These are phyloP conservation scores for Trametes cingulata DNA, from an alignment of 768 basidiomycete genomes.

Conservation along the genomic window DNA sequence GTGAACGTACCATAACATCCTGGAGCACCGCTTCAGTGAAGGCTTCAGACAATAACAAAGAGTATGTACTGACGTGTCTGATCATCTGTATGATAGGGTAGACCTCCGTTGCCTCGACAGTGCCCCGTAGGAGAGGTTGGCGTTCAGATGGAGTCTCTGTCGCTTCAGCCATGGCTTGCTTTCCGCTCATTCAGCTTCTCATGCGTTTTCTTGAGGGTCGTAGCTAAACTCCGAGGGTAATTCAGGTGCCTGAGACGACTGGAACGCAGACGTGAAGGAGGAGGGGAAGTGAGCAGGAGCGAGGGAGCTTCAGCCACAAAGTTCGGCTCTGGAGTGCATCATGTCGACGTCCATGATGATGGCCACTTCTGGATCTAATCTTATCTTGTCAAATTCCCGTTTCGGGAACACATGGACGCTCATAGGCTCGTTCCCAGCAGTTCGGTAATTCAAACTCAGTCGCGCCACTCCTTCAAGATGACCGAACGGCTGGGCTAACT, in stretches of 20 bases:
- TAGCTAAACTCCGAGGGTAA: too few relatives aligned
- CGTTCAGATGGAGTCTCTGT: slow-evolving; percentile 30
- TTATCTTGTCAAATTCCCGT: not conserved
- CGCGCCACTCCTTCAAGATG: too few relatives aligned
- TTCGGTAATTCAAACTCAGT: too few relatives aligned
- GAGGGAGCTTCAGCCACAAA: slow-evolving; percentile 7
- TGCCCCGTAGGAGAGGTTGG: slow-evolving; percentile 47
- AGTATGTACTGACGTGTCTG: slow-evolving; percentile 47
- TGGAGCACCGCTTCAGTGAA: slow-evolving; percentile 31
- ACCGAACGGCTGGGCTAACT: too few relatives aligned
- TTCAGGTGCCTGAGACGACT: too few relatives aligned
- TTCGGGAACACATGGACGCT: too few relatives aligned
- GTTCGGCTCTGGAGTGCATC: not conserved
- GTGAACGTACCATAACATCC: slow-evolving; percentile 60
- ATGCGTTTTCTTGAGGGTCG: not conserved
- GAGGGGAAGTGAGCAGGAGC: not conserved
- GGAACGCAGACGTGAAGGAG: too few relatives aligned
- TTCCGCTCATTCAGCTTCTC: slow-evolving; percentile 8
- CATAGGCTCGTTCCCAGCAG: too few relatives aligned
- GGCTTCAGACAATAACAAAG: slow-evolving; percentile 16
- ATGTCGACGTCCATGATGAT: not conserved
- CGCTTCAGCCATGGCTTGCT: slow-evolving; percentile 14
- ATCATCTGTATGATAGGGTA: slow-evolving; percentile 85
- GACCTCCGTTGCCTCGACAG: slow-evolving; percentile 60
- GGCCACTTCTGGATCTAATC: not conserved